Evolutionary conservation across 441 rosid genomes (phyloP).

Genomic region (Erodium moschatum): DNA sequence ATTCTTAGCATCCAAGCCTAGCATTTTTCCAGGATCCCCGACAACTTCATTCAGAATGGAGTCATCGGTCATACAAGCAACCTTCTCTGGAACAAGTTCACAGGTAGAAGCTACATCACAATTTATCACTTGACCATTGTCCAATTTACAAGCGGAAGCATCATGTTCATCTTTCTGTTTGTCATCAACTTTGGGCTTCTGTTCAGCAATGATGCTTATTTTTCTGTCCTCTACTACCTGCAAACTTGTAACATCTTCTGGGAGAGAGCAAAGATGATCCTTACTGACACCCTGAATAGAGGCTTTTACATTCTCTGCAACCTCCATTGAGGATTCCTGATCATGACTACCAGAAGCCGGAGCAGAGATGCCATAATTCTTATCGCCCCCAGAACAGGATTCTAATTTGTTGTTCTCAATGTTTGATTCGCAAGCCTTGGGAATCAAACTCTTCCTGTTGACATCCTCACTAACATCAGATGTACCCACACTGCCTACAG

Average conservation of each 20-base stretch:
- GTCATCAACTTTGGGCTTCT: conserved; percentile 10
- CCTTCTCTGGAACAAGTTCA: too few species aligned
- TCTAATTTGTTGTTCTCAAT: conserved; percentile 17
- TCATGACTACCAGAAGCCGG: too few species aligned
- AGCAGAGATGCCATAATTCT: neutral
- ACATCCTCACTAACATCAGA: conserved; percentile 19
- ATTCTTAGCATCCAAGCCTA: too few species aligned
- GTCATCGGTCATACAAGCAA: neutral
- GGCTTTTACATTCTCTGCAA: too few species aligned
- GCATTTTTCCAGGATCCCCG: conserved; percentile 7
- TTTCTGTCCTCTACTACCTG: neutral
- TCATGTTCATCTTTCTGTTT: neutral
- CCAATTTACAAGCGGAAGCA: conserved; percentile 23
- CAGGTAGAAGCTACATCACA: conserved; percentile 10
- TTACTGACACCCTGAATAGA: too few species aligned
- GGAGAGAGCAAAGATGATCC: too few species aligned
- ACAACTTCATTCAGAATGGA: neutral
- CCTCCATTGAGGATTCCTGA: too few species aligned
- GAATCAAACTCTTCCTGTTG: conserved; percentile 16
- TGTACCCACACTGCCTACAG: conserved; percentile 17
- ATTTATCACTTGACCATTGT: conserved; percentile 22
- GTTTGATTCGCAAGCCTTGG: conserved; percentile 7
- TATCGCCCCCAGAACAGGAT: conserved; percentile 17
- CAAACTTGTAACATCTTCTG: conserved; percentile 6
- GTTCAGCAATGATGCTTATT: neutral